Percentiles rank a stretch among this genome's conserved stretches.
These are phyloP conservation scores for Linaria vulgaris DNA, from an alignment of 257 asterid genomes.

Conservation along the genomic window DNA sequence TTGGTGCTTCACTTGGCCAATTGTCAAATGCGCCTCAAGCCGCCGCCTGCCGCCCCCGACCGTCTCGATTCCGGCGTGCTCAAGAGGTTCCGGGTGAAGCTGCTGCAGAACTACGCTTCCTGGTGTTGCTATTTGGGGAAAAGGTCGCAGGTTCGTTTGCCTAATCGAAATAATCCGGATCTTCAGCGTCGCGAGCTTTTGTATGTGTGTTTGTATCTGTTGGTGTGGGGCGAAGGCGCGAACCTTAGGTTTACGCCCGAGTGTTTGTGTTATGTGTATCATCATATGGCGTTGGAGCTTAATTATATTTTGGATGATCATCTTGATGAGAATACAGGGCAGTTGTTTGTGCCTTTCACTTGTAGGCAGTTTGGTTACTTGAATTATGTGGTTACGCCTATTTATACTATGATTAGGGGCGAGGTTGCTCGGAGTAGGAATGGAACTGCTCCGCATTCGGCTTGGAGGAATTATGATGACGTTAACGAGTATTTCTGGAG, in stretches of 20 bases:
- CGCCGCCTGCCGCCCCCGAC: constrained; percentile 55
- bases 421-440: constrained; percentile 87
- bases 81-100: constrained; percentile 63
- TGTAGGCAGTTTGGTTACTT: constrained; percentile 67
- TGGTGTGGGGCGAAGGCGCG: constrained; percentile 99
- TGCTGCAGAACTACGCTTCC: constrained; percentile 66
- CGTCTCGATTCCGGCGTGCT: constrained; percentile 72
- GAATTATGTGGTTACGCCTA: constrained; percentile 58
- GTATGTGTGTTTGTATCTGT: constrained; percentile 88
- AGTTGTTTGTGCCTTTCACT: constrained; percentile 62
- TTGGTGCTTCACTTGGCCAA: constrained; percentile 87
- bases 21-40: constrained; percentile 83
- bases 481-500: constrained; percentile 95
- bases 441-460: constrained; percentile 93
- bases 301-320: constrained; percentile 77
- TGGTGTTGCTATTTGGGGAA: constrained; percentile 87
- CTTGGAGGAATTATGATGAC: constrained; percentile 97
- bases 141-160: constrained; percentile 67
- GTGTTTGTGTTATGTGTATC: constrained; percentile 93
- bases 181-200: constrained; percentile 77
- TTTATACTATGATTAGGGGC: constrained; percentile 56
- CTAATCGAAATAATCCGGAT: constrained; percentile 58
- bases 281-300: constrained; percentile 84
- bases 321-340: constrained; percentile 65
- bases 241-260: constrained; percentile 98